Conservation (phyloP, 108 stramenopile genomes). For the Cyclotella cryptica region DNA sequence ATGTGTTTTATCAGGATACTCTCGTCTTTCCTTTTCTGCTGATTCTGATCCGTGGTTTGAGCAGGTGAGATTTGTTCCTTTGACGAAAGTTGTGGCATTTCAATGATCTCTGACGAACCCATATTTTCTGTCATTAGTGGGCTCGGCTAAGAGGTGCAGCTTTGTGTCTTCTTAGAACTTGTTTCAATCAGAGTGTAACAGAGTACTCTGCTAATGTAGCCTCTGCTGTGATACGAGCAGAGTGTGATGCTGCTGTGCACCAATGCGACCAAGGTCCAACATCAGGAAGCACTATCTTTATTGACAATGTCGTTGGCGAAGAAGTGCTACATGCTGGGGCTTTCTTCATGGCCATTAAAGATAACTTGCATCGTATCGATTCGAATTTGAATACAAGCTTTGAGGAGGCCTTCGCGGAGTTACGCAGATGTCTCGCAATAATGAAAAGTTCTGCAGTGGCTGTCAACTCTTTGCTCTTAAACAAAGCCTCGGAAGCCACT, state of each 20-base stretch:
- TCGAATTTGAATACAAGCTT: conserved; percentile 3
- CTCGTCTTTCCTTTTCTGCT: conserved; percentile 22
- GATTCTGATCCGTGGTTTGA: conserved; percentile 23
- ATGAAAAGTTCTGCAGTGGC: conserved; percentile 35
- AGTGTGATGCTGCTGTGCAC: conserved; percentile 59
- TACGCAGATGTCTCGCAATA: conserved; percentile 39
- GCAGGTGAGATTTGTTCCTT: conserved; percentile 18
- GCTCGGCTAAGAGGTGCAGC: conserved; percentile 74
- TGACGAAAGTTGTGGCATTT: not conserved
- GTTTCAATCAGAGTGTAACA: conserved; percentile 53
- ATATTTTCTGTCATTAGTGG: conserved; percentile 56
- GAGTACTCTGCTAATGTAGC: conserved; percentile 36
- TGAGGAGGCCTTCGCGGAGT: conserved; percentile 13
- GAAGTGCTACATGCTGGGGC: conserved; percentile 69
- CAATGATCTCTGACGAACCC: not conserved
- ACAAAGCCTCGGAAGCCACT: conserved; percentile 37
- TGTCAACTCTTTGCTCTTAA: conserved; percentile 19
- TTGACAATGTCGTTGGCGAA: conserved; percentile 70
- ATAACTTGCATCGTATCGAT: conserved; percentile 31
- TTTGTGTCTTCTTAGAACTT: conserved; percentile 49
- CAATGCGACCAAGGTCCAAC: conserved; percentile 60
- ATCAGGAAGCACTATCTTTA: conserved; percentile 63
- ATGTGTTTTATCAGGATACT: conserved; percentile 42
- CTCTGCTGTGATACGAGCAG: conserved; percentile 55
- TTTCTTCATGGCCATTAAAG: conserved; percentile 53